phyloP scores from a whole-genome alignment of 78 protist genomes.

The slime mould (Dictyostelium discoideum) region dicty_2.7 NC_007091.3:655001-655500 shows the following conservation, averaged over 20 bases:
- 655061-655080: not conserved
- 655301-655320: not conserved
- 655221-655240: not conserved
- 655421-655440: not conserved
- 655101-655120: slow-evolving; percentile 26
- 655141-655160: slow-evolving; percentile 2
- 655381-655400: not conserved
- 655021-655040: not conserved
- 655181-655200: not conserved
- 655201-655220: not conserved
- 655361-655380: not conserved
- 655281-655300: not conserved
- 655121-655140: slow-evolving; percentile 21
- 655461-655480: not conserved
- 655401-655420: not conserved
- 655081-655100: not conserved
- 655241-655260: not conserved
- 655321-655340: not conserved
- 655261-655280: not conserved
- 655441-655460: slow-evolving; percentile 16
- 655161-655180: not conserved
- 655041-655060: not conserved
- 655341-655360: not conserved
- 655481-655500: not conserved
- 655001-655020: not conserved